Base-by-base conservation (phyloP, 306 rosid genomes). In the Canavalia ensiformis region DNA sequence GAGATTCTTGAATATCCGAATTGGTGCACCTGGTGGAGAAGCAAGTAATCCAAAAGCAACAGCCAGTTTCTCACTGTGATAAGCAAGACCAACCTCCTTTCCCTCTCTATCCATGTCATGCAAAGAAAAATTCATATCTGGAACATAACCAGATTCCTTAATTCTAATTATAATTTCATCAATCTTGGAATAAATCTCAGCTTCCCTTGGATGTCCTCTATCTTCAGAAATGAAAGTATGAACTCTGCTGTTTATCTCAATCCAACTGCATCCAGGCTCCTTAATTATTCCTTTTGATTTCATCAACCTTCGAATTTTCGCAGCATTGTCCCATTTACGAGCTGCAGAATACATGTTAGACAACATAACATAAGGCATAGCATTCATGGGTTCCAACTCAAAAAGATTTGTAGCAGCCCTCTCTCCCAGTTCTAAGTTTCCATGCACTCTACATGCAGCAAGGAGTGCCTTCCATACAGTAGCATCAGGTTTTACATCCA, bases 381-480 rank as follows among this genome's bases (percentile, higher is more conserved):
- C 86, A 85, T 88, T 92, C 67, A 29, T 39, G 4, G 98, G 95
- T 63, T 91, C 97, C 86, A 92, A 77, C 49, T 88, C 74, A 74
- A 90, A 83, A 68, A 94, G 92, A 76, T 90, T 90, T 51, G 68
- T 79, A 4, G 97, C 97, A 9, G 97, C 97, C 47, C 74, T 91
- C 87, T 88, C 90, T 82, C 91, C 97, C n/a, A 94, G 85, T 64
- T 94, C 94, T 58, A 94, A 73, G 83, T 92, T 82, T 47, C 94
- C 87, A 72, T 92, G 97, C 65, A 91, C 88, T 81, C 95, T 90
- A 83, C 97, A 92, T 28, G 98, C 97, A 34, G 90, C 87, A 68
- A 94, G 97, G n/a, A 94, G 89, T 58, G 98, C 86, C 87, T 94
- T 94, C 98, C 98, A 92, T 75, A 94, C 89, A 25, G 95, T 87